These are phyloP conservation scores for Cetradonia linearis DNA, from an alignment of 495 filamentous ascomycete species.

Conservation along the genomic window DNA sequence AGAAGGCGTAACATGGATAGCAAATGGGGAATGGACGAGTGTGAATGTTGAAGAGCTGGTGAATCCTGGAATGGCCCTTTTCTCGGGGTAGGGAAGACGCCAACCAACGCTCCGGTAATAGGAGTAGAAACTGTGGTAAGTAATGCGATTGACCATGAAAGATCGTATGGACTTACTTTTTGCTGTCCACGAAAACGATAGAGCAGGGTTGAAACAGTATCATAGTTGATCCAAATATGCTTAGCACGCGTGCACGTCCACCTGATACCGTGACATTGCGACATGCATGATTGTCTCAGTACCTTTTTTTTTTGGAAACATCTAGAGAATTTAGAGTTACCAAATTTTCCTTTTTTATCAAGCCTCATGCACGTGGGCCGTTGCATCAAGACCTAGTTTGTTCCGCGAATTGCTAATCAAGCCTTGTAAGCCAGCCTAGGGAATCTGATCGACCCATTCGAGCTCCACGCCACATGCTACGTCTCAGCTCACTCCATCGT, in stretches of 20 bases:
- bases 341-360: not conserved
- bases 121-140: not conserved
- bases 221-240: not conserved
- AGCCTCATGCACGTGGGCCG: not conserved
- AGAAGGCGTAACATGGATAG: not conserved
- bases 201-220: not conserved
- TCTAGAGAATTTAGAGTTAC: not conserved
- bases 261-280: not conserved
- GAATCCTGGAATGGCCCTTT: not conserved
- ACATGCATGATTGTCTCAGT: not conserved
- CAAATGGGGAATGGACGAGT: not conserved
- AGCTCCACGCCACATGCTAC: not conserved
- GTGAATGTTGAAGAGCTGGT: not conserved
- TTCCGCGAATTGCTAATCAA: not conserved
- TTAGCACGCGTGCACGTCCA: not conserved
- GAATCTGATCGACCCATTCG: no score
- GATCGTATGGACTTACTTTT: not conserved
- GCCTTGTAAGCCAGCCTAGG: not conserved
- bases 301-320: not conserved
- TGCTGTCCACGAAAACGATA: not conserved
- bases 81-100: not conserved
- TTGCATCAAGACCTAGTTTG: not conserved
- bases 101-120: constrained; percentile 1
- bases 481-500: not conserved
- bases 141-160: not conserved